Evolutionary conservation across 2,329 filamentous ascomycete genomes (phyloP).

Genomic region (Aspergillus fischeri): DNA sequence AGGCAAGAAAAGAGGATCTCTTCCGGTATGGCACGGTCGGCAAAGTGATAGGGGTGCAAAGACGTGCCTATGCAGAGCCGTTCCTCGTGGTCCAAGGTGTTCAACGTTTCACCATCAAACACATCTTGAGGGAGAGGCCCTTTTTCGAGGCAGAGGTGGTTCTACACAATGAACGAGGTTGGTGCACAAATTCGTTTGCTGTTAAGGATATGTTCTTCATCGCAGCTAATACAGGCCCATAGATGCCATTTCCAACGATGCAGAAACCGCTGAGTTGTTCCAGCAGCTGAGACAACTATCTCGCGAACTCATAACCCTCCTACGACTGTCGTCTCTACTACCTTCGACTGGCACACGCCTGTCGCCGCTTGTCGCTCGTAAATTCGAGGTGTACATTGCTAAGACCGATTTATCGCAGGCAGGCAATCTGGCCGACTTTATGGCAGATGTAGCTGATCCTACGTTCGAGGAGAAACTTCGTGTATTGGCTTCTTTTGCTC

Average conservation of each 20-base stretch:
- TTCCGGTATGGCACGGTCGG: conserved; percentile 79
- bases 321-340: conserved; percentile 80
- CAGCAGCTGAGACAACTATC: conserved; percentile 77
- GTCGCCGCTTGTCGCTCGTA: conserved; percentile 78
- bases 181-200: conserved; percentile 16
- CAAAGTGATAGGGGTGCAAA: conserved; percentile 74
- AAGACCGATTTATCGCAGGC: conserved; percentile 79
- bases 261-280: conserved; percentile 67
- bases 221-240: conserved; percentile 3
- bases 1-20: conserved; percentile 66
- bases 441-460: conserved; percentile 86
- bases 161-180: conserved; percentile 66
- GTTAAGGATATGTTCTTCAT: neutral
- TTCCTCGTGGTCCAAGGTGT: conserved; percentile 82
- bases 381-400: conserved; percentile 81
- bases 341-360: conserved; percentile 65
- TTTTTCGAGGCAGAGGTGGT: conserved; percentile 81
- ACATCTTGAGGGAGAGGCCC: conserved; percentile 70
- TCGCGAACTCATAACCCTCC: conserved; percentile 76
- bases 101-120: conserved; percentile 70
- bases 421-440: conserved; percentile 86
- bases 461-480: conserved; percentile 88
- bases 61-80: conserved; percentile 70
- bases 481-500: conserved; percentile 73
- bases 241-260: conserved; percentile 50